These are phyloP conservation scores for Euphrasia confusa DNA, from an alignment of 257 asterid genomes.

Conservation along the genomic window DNA sequence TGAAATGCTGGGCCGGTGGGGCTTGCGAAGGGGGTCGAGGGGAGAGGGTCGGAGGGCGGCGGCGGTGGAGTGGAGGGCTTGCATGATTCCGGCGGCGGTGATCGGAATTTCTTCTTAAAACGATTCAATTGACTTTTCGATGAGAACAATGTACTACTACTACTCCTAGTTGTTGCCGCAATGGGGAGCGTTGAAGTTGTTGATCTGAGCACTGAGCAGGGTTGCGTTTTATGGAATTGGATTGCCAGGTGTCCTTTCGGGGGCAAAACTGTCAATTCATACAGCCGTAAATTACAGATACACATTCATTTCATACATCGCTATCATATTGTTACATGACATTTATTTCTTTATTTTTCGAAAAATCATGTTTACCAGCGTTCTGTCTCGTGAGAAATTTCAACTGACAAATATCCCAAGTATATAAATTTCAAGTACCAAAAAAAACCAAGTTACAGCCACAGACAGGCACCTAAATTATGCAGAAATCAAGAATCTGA, in stretches of 20 bases:
- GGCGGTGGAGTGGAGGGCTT: conserved; percentile 36
- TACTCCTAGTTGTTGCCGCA: background rate
- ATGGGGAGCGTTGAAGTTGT: conserved; percentile 19
- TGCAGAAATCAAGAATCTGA: background rate
- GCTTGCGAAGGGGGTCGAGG: conserved; percentile 36
- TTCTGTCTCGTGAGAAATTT: too few species aligned
- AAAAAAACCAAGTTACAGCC: too few species aligned
- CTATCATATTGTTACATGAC: too few species aligned
- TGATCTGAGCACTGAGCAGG: background rate
- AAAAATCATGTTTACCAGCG: too few species aligned
- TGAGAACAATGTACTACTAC: conserved; percentile 24
- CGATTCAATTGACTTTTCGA: conserved; percentile 15
- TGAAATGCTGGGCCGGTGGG: conserved; percentile 12
- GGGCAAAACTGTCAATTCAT: background rate
- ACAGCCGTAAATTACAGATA: too few species aligned
- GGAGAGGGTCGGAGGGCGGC: conserved; percentile 42
- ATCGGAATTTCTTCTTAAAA: background rate
- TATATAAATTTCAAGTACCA: too few species aligned
- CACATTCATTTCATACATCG: too few species aligned
- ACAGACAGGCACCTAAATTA: background rate
- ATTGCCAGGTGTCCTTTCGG: background rate
- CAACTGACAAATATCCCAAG: too few species aligned
- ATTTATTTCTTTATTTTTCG: too few species aligned
- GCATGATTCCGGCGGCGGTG: conserved; percentile 33
- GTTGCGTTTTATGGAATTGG: background rate